These are phyloP conservation scores for Penicillium occitanis DNA, from an alignment of 2,329 filamentous ascomycete genomes.

Conservation along the genomic window DNA sequence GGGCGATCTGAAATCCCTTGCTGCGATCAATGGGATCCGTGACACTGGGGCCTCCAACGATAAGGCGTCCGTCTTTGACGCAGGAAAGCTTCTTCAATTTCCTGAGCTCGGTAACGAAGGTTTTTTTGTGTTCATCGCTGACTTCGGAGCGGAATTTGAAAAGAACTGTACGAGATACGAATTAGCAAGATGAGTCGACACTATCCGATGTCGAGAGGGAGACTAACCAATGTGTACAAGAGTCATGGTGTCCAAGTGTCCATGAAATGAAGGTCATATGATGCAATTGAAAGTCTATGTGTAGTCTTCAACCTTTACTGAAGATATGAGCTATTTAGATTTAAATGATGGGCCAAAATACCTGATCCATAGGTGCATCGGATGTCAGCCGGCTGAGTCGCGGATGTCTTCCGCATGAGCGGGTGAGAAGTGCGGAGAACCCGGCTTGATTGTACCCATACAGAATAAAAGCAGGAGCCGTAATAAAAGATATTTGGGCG, in stretches of 20 bases:
- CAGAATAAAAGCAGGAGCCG: no score
- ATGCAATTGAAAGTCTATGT: background rate
- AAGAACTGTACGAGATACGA: slow-evolving; percentile 40
- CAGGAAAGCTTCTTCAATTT: slow-evolving; percentile 51
- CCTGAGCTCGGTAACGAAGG: slow-evolving; percentile 51
- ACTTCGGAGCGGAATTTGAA: slow-evolving; percentile 53
- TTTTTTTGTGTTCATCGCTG: slow-evolving; percentile 43
- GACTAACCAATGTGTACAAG: slow-evolving; percentile 15
- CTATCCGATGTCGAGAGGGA: background rate
- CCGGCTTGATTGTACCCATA: no score
- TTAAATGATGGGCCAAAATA: background rate
- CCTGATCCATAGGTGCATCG: background rate
- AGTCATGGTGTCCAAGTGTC: background rate
- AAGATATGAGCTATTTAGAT: background rate
- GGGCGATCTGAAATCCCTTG: slow-evolving; percentile 54
- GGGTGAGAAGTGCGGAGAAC: no score
- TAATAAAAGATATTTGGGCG: no score
- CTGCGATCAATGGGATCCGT: slow-evolving; percentile 54
- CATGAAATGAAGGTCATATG: background rate
- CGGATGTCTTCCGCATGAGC: background rate
- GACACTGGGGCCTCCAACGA: slow-evolving; percentile 55
- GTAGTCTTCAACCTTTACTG: background rate
- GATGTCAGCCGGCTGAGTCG: background rate
- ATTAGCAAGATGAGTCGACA: background rate
- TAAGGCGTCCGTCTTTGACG: slow-evolving; percentile 50